Percentiles rank a stretch among this genome's conserved stretches.
phyloP scores from a whole-genome alignment of 495 filamentous ascomycete species.

The Aspergillus saccharolyticus region DNA sequence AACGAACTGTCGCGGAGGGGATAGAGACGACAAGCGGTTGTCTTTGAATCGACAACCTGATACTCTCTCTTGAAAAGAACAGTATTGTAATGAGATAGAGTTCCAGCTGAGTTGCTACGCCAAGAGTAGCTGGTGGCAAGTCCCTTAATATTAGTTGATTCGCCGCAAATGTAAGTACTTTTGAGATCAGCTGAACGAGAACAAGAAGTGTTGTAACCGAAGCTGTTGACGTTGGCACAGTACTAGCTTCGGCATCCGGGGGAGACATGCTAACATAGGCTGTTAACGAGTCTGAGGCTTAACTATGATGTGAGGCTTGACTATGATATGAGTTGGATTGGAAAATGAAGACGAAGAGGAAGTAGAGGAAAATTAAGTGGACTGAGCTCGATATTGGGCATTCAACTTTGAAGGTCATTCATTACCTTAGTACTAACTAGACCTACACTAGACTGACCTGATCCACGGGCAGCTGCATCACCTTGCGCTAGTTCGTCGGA shows the following conservation, averaged over 20 bases:
- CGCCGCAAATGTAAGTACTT: constrained; percentile 79
- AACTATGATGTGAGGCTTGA: too few species aligned
- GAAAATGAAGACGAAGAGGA: too few species aligned
- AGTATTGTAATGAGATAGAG: constrained; percentile 82
- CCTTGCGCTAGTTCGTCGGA: too few species aligned
- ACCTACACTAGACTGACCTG: too few species aligned
- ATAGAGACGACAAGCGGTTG: constrained; percentile 44
- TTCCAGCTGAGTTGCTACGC: constrained; percentile 82
- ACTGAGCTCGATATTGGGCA: too few species aligned
- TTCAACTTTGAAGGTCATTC: too few species aligned
- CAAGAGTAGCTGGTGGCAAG: constrained; percentile 76
- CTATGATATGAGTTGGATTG: too few species aligned
- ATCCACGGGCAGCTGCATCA: too few species aligned
- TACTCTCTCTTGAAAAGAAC: constrained; percentile 85
- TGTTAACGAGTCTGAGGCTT: too few species aligned
- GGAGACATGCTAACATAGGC: constrained; percentile 11
- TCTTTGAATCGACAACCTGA: constrained; percentile 80
- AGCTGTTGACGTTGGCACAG: constrained; percentile 43
- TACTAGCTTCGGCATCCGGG: constrained; percentile 18
- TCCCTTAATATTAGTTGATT: constrained; percentile 87
- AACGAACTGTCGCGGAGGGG: constrained; percentile 5
- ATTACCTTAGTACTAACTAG: too few species aligned
- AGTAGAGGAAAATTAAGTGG: too few species aligned
- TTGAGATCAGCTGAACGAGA: constrained; percentile 74
- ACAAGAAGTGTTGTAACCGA: constrained; percentile 80